A percentile compares a stretch with the other conserved stretches of the same genome.
Conservation (phyloP, 202 grass and related monocot species). For the Carex arenaria region DNA sequence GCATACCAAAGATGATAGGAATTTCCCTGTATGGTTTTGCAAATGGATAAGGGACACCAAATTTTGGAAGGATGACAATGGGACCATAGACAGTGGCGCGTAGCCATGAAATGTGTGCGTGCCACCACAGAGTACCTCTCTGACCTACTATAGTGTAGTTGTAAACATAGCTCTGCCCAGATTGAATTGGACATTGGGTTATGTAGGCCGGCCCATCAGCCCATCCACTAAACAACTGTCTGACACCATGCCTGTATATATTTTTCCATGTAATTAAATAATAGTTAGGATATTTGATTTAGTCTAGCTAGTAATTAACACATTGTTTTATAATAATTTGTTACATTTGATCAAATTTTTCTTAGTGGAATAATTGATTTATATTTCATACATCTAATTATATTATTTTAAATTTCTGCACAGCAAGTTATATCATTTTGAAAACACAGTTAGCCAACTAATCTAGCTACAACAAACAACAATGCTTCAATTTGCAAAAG, state of each 20-base stretch:
- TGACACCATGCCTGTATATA: conserved; percentile 44
- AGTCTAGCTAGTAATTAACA: not conserved
- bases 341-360: not conserved
- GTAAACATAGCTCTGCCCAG: conserved; percentile 46
- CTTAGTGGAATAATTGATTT: not conserved
- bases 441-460: not conserved
- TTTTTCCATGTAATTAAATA: not conserved
- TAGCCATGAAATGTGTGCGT: conserved; percentile 74
- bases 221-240: conserved; percentile 57
- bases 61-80: conserved; percentile 63
- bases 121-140: conserved; percentile 77
- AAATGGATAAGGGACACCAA: conserved; percentile 53
- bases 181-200: conserved; percentile 68
- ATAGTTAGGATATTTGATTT: not conserved
- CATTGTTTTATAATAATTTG: not conserved
- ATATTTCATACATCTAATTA: not conserved
- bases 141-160: conserved; percentile 44
- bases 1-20: conserved; percentile 46
- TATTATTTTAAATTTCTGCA: not conserved
- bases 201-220: conserved; percentile 55
- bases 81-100: conserved; percentile 60
- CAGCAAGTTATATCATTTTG: not conserved
- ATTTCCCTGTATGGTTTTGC: conserved; percentile 42
- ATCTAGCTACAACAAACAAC: conserved; percentile 10
- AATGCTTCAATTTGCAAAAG: conserved; percentile 21